Base-by-base conservation (phyloP, 192 early-diverging fungal species). In the Coemansia erecta region DNA sequence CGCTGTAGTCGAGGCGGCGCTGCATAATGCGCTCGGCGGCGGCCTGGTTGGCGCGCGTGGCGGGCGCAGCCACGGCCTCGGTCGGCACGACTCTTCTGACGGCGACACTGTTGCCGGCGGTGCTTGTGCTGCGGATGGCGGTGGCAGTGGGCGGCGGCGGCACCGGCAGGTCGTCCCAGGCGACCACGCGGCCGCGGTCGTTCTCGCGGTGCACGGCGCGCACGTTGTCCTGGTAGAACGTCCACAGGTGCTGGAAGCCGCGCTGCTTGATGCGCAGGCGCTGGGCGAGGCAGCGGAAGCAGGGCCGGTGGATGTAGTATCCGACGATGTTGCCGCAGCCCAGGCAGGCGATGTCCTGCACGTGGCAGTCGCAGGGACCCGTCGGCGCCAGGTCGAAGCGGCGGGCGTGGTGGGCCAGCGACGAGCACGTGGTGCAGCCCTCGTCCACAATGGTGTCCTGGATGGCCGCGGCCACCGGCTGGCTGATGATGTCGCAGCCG, bases 201-300 rank as follows among this genome's bases (percentile, higher is more conserved):
- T 72, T 56, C 22, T 78, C 66, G 15, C 75, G 60, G 60, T 68
- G 70, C 17, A 78, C 66, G 3, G 75, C 65, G 33, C 23, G 8
- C 1, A 78, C 75, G 24, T 78, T 78, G 55, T 78, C 70, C 56
- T 78, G 70, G 37, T 78, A 78, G 28, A 78, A 78, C 0, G 70
- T 78, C 75, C 75, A 78, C 59, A 78, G 61, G 22, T 78, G 75
- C 63, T 78, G 75, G 59, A 72, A 78, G 19, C 75, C 75, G 18
- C 70, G 69, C 52, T 72, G 70, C 52, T 72, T 78, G 44, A 78
- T 78, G 9, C 70, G 70, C 21, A 78, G 55, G n/a, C 75, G 65
- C 62, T 78, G 70, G 11, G 75, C 69, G 3, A 78, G 52, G 19
- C 75, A 78, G 33, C 66, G 75, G 46, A 78, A 78, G 47, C 75